Evolutionary conservation across 345 rosid species (phyloP), one percentile per base, ranked within the genome.

Genomic region (Boechera retrofracta): DNA sequence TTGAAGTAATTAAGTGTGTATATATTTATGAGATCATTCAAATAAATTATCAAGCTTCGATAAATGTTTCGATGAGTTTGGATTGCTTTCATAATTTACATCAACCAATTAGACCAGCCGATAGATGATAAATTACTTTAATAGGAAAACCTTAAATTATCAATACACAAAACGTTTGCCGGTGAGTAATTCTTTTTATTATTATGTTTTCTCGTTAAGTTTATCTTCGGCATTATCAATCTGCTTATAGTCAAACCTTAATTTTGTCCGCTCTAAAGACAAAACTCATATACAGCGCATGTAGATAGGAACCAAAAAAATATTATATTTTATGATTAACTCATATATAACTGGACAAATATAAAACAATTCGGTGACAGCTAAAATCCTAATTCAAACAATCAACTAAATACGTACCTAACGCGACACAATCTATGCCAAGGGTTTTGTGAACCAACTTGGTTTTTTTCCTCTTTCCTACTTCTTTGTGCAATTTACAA

Each of bases 181-280:
- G 72, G 76, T 52, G 60, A 64, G 6, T 55, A 65, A 16, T 42
- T 21, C 24, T 21, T 21, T 21, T 21, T 21, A 21, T 21, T 21
- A 21, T 21, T 21, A 21, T 29, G 16, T 75, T 24, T 48, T 75
- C 33, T 52, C 32, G 24, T 76, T 53, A 53, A 32, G 47, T 63
- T 64, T 55, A 77, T 71, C 42, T 58, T 63, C 21, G 55, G 12
- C 63, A 66, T 71, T 58, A 64, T 72, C 66, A 71, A 49, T n/a
- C n/a, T 71, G 67, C 10, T 39, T 6, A 65, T 38, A 5, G 81
- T 78, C 77, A 78, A 67, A 60, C 78, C 77, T 67, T 42, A 73
- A 65, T 73, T 59, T 67, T 72, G 78, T 78, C 73, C 64, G 41
- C 32, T 66, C 56, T 44, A 57, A 56, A 41, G 15, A 71, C 63